A percentile compares a stretch with the other conserved stretches of the same genome.
Conservation (phyloP, 441 rosid species). For the Pelargonium cotyledonis region DNA sequence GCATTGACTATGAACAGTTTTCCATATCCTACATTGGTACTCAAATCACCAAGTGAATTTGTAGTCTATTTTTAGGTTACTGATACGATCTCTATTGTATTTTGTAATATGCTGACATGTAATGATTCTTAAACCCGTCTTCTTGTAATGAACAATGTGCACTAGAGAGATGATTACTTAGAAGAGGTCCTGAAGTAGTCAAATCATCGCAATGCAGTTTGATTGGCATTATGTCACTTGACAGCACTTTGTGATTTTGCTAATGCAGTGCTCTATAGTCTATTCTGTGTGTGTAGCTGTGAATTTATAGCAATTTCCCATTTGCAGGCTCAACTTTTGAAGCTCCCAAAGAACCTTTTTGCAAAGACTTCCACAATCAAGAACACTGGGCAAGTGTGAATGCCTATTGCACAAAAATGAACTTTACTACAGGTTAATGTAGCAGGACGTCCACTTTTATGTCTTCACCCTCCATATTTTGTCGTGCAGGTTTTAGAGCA, state of each 20-base stretch:
- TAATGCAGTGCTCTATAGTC: neutral
- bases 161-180: neutral
- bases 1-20: neutral
- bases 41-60: neutral
- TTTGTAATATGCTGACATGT: neutral
- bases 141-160: neutral
- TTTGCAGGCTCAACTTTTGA: constrained; percentile 43
- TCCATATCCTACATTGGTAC: neutral
- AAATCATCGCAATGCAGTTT: neutral
- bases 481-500: constrained; percentile 45
- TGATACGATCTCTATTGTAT: neutral
- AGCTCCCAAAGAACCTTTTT: constrained; percentile 58
- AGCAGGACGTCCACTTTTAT: neutral
- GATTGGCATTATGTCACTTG: neutral
- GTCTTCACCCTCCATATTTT: neutral
- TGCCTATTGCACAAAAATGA: neutral
- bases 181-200: neutral
- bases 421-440: neutral
- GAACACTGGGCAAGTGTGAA: constrained; percentile 51
- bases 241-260: neutral
- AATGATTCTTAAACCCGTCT: neutral
- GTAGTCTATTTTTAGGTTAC: neutral
- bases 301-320: neutral
- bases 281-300: no score
- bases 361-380: constrained; percentile 43